A percentile compares a stretch with the other conserved stretches of the same genome.
phyloP scores from a whole-genome alignment of 257 asterid species.

The Voacanga thouarsii region DNA sequence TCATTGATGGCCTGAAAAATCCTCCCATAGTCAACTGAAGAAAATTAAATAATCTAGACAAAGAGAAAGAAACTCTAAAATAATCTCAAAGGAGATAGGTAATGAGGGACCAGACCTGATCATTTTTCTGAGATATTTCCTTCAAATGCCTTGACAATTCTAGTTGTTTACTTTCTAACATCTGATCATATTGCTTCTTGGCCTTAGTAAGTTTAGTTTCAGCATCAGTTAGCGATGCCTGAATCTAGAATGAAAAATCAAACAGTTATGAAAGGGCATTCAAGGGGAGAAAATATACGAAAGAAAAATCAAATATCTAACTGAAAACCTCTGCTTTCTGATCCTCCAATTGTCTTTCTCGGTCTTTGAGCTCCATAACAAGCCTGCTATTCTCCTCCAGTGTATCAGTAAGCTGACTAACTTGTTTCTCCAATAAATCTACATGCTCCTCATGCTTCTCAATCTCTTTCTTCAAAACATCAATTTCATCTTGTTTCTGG shows the following conservation, averaged over 20 bases:
- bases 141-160: conserved; percentile 94
- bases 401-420: conserved; percentile 46
- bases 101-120: conserved; percentile 54
- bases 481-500: conserved; percentile 62
- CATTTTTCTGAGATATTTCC: conserved; percentile 93
- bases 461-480: conserved; percentile 50
- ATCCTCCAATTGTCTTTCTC: conserved; percentile 61
- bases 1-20: conserved; percentile 81
- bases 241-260: conserved; percentile 46
- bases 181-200: conserved; percentile 75
- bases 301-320: conserved; percentile 16
- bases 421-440: conserved; percentile 57
- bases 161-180: conserved; percentile 82
- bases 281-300: conserved; percentile 19
- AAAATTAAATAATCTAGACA: conserved; percentile 16
- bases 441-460: conserved; percentile 48
- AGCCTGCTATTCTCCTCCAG: conserved; percentile 66
- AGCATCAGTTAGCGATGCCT: conserved; percentile 56
- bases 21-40: conserved; percentile 26
- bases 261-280: conserved; percentile 18
- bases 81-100: not conserved
- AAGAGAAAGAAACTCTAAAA: conserved; percentile 1
- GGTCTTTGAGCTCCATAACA: conserved; percentile 51
- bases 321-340: conserved; percentile 66
- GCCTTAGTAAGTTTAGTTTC: conserved; percentile 80